Evolutionary conservation across 495 filamentous ascomycete species (phyloP).

Genomic region (Cryomyces antarcticus): DNA sequence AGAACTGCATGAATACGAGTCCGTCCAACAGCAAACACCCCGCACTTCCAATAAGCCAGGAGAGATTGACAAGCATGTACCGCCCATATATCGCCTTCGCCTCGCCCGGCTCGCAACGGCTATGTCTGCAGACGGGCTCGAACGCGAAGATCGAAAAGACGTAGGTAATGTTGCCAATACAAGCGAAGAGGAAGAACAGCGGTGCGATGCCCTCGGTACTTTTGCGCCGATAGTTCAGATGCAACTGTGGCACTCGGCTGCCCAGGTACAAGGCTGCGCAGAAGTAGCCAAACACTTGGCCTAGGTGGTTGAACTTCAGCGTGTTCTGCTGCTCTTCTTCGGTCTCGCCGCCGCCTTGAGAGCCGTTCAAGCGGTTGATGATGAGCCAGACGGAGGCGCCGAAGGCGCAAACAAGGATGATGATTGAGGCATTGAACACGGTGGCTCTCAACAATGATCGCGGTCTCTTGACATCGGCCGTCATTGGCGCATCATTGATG

Average conservation of each 20-base stretch:
- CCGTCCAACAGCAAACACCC: constrained; percentile 72
- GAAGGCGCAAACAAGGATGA: constrained; percentile 60
- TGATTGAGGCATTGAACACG: constrained; percentile 48
- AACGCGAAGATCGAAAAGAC: constrained; percentile 82
- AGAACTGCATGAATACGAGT: constrained; percentile 81
- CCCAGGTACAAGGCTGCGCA: constrained; percentile 68
- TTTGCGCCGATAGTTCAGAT: constrained; percentile 78
- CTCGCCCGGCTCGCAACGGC: constrained; percentile 33
- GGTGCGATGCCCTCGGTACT: constrained; percentile 78
- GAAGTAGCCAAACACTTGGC: constrained; percentile 27
- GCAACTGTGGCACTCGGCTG: constrained; percentile 66
- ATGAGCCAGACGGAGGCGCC: constrained; percentile 77
- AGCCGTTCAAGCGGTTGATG: constrained; percentile 22
- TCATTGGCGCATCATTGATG: constrained; percentile 13
- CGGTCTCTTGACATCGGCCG: not conserved
- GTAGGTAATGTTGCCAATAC: constrained; percentile 82
- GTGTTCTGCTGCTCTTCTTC: constrained; percentile 8
- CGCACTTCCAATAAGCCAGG: constrained; percentile 74
- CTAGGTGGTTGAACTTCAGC: constrained; percentile 47
- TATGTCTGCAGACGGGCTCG: constrained; percentile 34
- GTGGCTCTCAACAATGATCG: constrained; percentile 30
- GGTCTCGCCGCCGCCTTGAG: constrained; percentile 9
- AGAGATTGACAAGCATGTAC: constrained; percentile 73
- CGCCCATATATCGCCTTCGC: constrained; percentile 37
- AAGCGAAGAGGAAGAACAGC: constrained; percentile 92